phyloP scores from a whole-genome alignment of 768 basidiomycete genomes.

The Leccinellum albellum region DNA sequence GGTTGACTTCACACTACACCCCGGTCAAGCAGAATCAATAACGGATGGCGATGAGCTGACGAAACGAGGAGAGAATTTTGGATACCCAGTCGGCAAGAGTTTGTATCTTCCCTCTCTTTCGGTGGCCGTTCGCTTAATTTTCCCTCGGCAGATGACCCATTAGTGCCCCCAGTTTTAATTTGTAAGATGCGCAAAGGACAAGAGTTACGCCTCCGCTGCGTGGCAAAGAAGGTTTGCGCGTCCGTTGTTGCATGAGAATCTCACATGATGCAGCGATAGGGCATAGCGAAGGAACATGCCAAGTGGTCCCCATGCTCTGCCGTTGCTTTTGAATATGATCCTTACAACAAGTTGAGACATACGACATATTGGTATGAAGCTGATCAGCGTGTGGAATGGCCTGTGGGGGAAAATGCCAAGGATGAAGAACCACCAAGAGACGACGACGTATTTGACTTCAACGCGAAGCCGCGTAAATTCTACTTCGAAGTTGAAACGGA shows the following conservation, averaged over 20 bases:
- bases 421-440: conserved; percentile 81
- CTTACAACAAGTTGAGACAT: conserved; percentile 94
- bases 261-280: conserved; percentile 45
- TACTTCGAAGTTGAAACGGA: conserved; percentile 96
- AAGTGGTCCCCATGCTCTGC: conserved; percentile 99
- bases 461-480: conserved; percentile 83
- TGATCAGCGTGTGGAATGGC: conserved; percentile 85
- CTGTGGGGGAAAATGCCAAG: conserved; percentile 77
- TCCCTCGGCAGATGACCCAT: conserved; percentile 50
- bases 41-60: conserved; percentile 64
- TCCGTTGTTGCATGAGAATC: neutral
- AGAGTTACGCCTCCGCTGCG: conserved; percentile 78
- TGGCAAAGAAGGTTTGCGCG: conserved; percentile 82
- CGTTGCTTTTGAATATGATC: conserved; percentile 96
- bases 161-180: conserved; percentile 68
- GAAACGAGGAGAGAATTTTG: conserved; percentile 73
- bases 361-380: conserved; percentile 93
- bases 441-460: conserved; percentile 82
- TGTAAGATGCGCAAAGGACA: conserved; percentile 94
- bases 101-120: conserved; percentile 20
- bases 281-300: conserved; percentile 96
- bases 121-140: conserved; percentile 4
- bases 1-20: conserved; percentile 37
- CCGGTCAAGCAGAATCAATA: conserved; percentile 33
- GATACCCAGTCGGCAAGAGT: conserved; percentile 84